Conservation (phyloP, 495 filamentous ascomycete species). For the Extremus antarcticus region DNA sequence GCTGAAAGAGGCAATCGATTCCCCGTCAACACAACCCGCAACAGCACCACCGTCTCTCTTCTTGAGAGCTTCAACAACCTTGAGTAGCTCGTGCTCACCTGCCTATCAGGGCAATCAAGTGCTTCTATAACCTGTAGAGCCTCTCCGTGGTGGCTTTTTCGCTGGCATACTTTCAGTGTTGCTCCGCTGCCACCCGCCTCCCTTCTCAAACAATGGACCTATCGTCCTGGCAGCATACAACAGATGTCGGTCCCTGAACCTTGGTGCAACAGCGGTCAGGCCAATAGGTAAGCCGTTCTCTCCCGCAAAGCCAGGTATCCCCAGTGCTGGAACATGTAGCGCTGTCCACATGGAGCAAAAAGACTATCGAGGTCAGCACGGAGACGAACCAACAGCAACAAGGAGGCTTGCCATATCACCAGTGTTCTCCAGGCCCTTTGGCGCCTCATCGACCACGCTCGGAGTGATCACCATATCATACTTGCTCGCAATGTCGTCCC, state of each 20-base stretch:
- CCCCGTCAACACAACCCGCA: not conserved
- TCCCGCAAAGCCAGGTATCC: constrained; percentile 41
- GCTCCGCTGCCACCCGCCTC: constrained; percentile 34
- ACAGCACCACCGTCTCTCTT: no score
- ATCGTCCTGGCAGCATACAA: constrained; percentile 33
- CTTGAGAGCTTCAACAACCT: no score
- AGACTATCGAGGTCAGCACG: constrained; percentile 2
- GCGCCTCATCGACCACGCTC: constrained; percentile 40
- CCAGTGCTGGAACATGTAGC: constrained; percentile 39
- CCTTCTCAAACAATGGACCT: constrained; percentile 32
- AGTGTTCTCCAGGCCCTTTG: constrained; percentile 34
- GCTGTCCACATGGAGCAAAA: constrained; percentile 24
- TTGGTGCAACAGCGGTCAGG: constrained; percentile 34
- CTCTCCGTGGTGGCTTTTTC: not conserved
- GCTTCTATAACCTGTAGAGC: not conserved
- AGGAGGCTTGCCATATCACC: constrained; percentile 36
- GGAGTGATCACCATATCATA: constrained; percentile 42
- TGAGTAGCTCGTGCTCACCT: not conserved
- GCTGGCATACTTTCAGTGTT: not conserved
- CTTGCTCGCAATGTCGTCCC: constrained; percentile 35
- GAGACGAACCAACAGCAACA: constrained; percentile 10
- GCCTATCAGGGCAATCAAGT: not conserved
- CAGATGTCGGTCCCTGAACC: constrained; percentile 38
- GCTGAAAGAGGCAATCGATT: not conserved
- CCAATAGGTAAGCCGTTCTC: constrained; percentile 41